Percentiles rank a stretch among this genome's conserved stretches.
phyloP scores from a whole-genome alignment of 2,329 filamentous ascomycete genomes.

The Aspergillus puulaauensis region DNA sequence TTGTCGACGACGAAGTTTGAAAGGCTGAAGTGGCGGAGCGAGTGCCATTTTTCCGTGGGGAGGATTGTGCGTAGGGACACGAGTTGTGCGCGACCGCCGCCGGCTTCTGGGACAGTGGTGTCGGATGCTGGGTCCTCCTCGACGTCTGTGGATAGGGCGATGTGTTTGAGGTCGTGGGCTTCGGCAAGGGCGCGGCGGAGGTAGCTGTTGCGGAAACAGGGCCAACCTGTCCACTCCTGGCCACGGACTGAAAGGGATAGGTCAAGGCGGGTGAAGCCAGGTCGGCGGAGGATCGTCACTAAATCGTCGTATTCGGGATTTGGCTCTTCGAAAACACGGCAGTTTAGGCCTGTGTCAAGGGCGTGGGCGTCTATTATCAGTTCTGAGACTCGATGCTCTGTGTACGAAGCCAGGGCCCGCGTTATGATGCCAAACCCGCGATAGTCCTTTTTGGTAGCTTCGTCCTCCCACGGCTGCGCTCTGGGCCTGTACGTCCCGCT shows the following conservation, averaged over 20 bases:
- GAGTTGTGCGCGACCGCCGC: neutral
- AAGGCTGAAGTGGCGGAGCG: slow-evolving; percentile 33
- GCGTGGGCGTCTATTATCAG: slow-evolving; percentile 34
- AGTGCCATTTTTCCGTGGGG: slow-evolving; percentile 27
- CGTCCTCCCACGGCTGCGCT: neutral
- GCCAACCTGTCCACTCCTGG: neutral
- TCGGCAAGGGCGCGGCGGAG: too few relatives aligned
- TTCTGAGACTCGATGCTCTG: slow-evolving; percentile 31
- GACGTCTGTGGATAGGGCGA: too few relatives aligned
- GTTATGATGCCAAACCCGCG: slow-evolving; percentile 30
- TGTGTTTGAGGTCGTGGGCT: too few relatives aligned
- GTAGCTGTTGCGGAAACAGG: neutral
- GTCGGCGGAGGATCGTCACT: slow-evolving; percentile 8
- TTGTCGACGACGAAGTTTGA: slow-evolving; percentile 25
- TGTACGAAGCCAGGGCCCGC: slow-evolving; percentile 10
- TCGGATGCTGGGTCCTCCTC: too few relatives aligned
- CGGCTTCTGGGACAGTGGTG: slow-evolving; percentile 6
- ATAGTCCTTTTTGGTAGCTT: slow-evolving; percentile 23
- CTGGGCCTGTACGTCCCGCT: neutral
- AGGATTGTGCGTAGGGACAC: slow-evolving; percentile 29
- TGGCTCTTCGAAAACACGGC: slow-evolving; percentile 28
- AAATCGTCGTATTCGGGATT: slow-evolving; percentile 27
- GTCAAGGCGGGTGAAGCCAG: neutral
- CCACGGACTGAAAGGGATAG: neutral
- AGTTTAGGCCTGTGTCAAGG: slow-evolving; percentile 32